Conservation (phyloP, 2,329 filamentous ascomycete genomes). For the Colletotrichum magnum region DNA sequence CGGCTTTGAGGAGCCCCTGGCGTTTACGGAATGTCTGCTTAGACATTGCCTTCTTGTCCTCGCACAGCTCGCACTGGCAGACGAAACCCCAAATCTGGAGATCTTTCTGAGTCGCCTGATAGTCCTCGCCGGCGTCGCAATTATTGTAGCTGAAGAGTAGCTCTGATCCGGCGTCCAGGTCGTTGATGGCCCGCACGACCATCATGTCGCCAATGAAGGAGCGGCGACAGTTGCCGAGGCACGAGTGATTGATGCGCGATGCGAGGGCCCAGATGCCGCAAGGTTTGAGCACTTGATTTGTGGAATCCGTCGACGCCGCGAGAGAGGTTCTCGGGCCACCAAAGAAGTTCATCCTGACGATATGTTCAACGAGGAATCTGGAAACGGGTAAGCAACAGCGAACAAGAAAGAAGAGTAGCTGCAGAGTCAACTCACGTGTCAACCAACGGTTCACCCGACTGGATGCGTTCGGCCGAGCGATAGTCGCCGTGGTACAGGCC, state of each 20-base stretch:
- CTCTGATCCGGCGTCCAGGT: conserved; percentile 61
- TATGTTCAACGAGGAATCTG: conserved; percentile 62
- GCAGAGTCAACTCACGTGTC: conserved; percentile 57
- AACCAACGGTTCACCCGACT: conserved; percentile 57
- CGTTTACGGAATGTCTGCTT: conserved; percentile 39
- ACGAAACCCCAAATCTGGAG: conserved; percentile 56
- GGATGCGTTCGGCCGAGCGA: conserved; percentile 43
- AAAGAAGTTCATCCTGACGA: conserved; percentile 60
- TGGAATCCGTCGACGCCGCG: not conserved
- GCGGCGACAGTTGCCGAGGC: conserved; percentile 60
- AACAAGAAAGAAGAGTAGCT: not conserved
- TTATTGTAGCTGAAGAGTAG: conserved; percentile 57
- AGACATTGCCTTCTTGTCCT: conserved; percentile 44
- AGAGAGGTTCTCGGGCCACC: conserved; percentile 45
- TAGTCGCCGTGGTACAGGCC: conserved; percentile 42
- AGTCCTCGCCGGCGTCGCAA: conserved; percentile 41
- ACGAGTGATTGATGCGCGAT: conserved; percentile 68
- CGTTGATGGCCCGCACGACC: conserved; percentile 61
- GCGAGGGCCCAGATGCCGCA: conserved; percentile 63
- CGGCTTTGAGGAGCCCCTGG: conserved; percentile 9
- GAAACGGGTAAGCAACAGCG: not conserved
- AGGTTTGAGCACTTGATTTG: conserved; percentile 41
- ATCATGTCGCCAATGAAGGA: conserved; percentile 69
- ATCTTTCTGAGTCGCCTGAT: conserved; percentile 49
- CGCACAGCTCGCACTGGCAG: conserved; percentile 58